Conservation (phyloP, 108 stramenopile genomes). For the Heterococcus sp. region DNA sequence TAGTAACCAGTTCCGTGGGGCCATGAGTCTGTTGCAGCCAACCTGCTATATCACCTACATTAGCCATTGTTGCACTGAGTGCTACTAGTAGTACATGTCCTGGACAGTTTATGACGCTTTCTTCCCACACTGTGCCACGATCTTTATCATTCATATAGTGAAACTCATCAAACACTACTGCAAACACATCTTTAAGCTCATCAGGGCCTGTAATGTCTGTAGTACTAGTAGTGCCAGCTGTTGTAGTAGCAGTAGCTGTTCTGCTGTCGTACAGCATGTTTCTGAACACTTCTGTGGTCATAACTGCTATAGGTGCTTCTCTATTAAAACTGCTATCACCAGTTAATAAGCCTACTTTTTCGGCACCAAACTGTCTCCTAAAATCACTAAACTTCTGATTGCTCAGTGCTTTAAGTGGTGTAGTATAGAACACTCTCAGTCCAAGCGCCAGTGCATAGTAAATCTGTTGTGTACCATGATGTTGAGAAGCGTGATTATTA, state of each 20-base stretch:
- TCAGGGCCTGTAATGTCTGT: too few species aligned
- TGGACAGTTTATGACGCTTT: slow-evolving; percentile 80
- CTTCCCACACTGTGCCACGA: slow-evolving; percentile 89
- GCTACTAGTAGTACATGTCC: slow-evolving; percentile 77
- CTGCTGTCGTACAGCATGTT: slow-evolving; percentile 66
- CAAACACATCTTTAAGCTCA: slow-evolving; percentile 68
- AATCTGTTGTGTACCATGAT: too few species aligned
- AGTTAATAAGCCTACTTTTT: slow-evolving; percentile 65
- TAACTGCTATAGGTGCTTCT: slow-evolving; percentile 75
- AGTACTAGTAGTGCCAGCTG: too few species aligned
- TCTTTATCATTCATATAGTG: slow-evolving; percentile 92
- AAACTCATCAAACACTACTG: slow-evolving; percentile 90
- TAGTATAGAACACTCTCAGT: slow-evolving; percentile 74
- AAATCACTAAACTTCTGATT: slow-evolving; percentile 91
- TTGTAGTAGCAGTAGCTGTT: slow-evolving; percentile 1
- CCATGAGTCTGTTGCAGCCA: slow-evolving; percentile 51
- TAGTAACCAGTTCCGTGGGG: slow-evolving; percentile 46
- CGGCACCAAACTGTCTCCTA: slow-evolving; percentile 69
- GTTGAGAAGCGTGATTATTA: too few species aligned
- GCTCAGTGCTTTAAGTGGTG: slow-evolving; percentile 84
- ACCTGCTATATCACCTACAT: slow-evolving; percentile 46
- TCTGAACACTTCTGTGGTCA: slow-evolving; percentile 92
- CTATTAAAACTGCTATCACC: slow-evolving; percentile 82
- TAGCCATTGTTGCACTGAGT: slow-evolving; percentile 75
- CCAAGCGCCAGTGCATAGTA: slow-evolving; percentile 63